Percentiles rank a stretch among this genome's conserved stretches.
These are phyloP conservation scores for Suillus ampliporus DNA, from an alignment of 768 basidiomycete species.

Conservation along the genomic window DNA sequence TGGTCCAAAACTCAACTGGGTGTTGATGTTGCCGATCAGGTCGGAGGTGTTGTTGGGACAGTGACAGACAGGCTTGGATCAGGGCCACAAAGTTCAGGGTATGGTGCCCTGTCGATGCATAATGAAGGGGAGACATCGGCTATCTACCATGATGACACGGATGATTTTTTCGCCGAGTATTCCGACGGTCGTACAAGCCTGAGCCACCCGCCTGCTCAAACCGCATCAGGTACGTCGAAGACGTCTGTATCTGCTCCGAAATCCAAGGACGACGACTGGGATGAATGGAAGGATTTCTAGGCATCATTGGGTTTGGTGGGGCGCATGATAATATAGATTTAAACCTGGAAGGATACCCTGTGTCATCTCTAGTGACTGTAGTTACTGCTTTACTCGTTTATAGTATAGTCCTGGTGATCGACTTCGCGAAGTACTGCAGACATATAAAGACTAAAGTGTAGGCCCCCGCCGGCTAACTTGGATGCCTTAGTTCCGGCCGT, in stretches of 20 bases:
- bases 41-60: conserved; percentile 70
- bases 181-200: conserved; percentile 24
- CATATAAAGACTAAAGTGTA: neutral
- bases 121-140: conserved; percentile 62
- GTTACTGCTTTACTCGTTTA: neutral
- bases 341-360: neutral
- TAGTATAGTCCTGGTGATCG: neutral
- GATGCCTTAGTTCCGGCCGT: conserved; percentile 7
- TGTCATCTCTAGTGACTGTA: neutral
- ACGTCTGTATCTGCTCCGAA: conserved; percentile 30
- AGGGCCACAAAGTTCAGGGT: conserved; percentile 59
- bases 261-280: conserved; percentile 64
- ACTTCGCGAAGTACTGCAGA: neutral
- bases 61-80: conserved; percentile 64
- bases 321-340: neutral
- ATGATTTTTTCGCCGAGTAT: conserved; percentile 62
- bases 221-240: conserved; percentile 16
- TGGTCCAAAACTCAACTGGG: conserved; percentile 82
- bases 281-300: conserved; percentile 86
- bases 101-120: conserved; percentile 51
- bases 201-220: conserved; percentile 18
- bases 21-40: conserved; percentile 82
- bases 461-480: neutral
- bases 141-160: conserved; percentile 63
- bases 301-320: neutral